Evolutionary conservation across 225 moss, liverwort and hornwort genomes (phyloP), one percentile per base, ranked within the genome.

Genomic region (Sphagnum contortum): DNA sequence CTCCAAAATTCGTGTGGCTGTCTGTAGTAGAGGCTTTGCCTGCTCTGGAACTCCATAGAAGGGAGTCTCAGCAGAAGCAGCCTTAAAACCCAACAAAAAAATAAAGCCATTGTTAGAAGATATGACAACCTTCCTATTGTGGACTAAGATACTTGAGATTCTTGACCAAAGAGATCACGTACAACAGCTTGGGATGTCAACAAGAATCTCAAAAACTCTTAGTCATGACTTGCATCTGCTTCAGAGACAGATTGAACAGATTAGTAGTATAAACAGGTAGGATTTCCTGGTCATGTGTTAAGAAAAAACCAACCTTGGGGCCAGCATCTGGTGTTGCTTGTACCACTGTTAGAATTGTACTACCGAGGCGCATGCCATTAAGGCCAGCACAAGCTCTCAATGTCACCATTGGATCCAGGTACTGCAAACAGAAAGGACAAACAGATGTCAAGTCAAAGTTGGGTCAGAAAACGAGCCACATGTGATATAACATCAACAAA

Each of bases 321-420:
- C 57, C 49, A 60, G 78, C 77, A 79, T 82, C 45, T 7, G 87
- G 89, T 46, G 80, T 84, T 4, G 91, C 91, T 66, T 75, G 89
- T 56, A 87, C 71, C 2, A 86, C 86, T 2, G 84, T 89, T 48
- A 91, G 70, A 44, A 84, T 64, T 8, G 52, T 69, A 4, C 83
- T 80, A 56, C 82, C 91, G 69, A 95, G 77, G 70, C 76, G 76
- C 86, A 91, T 89, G 59, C 94, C 94, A 71, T 89, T 91, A 14
- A 95, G 58, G 8, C 94, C 94, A 29, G 79, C 69, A 68, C 94
- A 91, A 9, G 91, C 94, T 79, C 74, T 76, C 3, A 68, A 8
- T 29, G 89, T 91, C 72, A 83, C 78, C 6, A 5, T 0, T 45
- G 89, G 83, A 75, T 95, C 91, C 70, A 91, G 72, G 57, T 95